Evolutionary conservation across 495 filamentous ascomycete genomes (phyloP).

Genomic region (Beverwykella pulmonaria): DNA sequence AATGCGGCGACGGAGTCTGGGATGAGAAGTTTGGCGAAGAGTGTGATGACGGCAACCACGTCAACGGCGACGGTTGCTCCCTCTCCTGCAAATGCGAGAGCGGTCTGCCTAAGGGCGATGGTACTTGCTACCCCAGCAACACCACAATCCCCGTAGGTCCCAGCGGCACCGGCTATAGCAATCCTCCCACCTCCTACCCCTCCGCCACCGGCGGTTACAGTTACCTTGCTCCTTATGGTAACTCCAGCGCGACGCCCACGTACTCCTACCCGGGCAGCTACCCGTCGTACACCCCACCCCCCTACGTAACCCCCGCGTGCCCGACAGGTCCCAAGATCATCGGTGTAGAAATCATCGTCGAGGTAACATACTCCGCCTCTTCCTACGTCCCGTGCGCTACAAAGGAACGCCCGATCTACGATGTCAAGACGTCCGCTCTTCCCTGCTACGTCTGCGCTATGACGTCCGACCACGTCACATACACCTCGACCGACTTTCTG

Average conservation of each 20-base stretch:
- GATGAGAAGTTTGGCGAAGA: conserved; percentile 49
- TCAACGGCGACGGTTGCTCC: conserved; percentile 49
- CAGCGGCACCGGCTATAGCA: conserved; percentile 11
- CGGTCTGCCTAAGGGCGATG: conserved; percentile 31
- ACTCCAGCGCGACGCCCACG: conserved; percentile 20
- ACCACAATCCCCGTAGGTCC: conserved; percentile 19
- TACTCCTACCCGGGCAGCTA: conserved; percentile 15
- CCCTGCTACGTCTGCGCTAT: conserved; percentile 38
- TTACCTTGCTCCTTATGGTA: conserved; percentile 13
- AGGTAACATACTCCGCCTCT: conserved; percentile 30
- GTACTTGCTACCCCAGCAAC: conserved; percentile 29
- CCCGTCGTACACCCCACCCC: conserved; percentile 21
- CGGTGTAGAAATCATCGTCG: conserved; percentile 34
- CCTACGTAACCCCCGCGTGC: conserved; percentile 34
- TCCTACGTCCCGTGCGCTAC: conserved; percentile 29
- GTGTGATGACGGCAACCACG: conserved; percentile 53
- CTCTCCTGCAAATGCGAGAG: conserved; percentile 46
- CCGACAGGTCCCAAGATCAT: conserved; percentile 34
- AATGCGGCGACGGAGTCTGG: conserved; percentile 54
- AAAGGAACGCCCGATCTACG: conserved; percentile 36
- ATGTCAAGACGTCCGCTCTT: conserved; percentile 20
- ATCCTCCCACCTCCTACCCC: conserved; percentile 12
- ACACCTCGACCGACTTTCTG: conserved; percentile 27
- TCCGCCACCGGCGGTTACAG: background rate
- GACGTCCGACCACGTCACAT: conserved; percentile 26